Conservation (phyloP, 75 land plant species). For the Cunninghamia lanceolata region DNA sequence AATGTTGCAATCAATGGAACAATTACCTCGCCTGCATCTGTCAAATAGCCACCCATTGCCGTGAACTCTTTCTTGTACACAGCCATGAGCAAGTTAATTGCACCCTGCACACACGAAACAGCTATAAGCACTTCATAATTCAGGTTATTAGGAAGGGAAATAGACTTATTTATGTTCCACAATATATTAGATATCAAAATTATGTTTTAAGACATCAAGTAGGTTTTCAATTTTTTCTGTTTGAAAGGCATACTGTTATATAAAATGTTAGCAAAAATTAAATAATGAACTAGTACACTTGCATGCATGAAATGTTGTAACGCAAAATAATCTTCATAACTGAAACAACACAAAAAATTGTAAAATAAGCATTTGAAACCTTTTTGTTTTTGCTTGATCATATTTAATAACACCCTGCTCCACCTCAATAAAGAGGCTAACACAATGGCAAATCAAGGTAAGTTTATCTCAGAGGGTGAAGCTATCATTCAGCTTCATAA, state of each 20-base stretch:
- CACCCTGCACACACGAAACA: constrained; percentile 40
- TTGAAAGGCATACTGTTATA: background rate
- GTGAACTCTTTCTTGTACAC: constrained; percentile 64
- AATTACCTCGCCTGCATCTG: constrained; percentile 84
- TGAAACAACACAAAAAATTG: background rate
- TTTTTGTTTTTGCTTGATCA: background rate
- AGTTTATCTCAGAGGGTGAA: too few relatives aligned
- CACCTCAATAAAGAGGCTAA: background rate
- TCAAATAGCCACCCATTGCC: constrained; percentile 65
- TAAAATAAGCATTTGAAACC: background rate
- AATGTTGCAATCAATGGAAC: constrained; percentile 6
- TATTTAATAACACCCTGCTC: background rate
- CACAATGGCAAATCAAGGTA: background rate
- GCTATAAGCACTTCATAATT: background rate
- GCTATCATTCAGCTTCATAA: background rate
- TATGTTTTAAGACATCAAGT: background rate
- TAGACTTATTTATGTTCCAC: background rate
- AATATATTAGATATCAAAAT: background rate
- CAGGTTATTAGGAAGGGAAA: background rate
- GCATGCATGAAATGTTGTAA: background rate
- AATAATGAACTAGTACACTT: background rate
- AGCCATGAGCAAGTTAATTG: constrained; percentile 54
- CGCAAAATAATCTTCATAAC: background rate
- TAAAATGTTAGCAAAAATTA: background rate
- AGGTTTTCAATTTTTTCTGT: background rate